A percentile compares a stretch with the other conserved stretches of the same genome.
Conservation (phyloP, 2,329 filamentous ascomycete genomes). For the Fusarium sp. region DNA sequence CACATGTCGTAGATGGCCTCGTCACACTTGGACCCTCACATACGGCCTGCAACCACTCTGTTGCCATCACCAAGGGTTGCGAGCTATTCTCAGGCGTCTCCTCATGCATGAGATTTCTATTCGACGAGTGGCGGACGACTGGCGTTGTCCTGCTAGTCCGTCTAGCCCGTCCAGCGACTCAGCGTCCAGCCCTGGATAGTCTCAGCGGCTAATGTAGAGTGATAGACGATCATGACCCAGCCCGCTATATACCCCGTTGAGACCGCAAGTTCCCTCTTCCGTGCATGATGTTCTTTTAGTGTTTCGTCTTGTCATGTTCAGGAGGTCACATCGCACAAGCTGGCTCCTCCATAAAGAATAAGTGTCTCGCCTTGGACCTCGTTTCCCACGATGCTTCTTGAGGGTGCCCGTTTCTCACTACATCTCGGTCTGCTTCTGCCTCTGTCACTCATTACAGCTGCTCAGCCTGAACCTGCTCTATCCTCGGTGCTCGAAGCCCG, state of each 20-base stretch:
- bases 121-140: slow-evolving; percentile 41
- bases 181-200: slow-evolving; percentile 56
- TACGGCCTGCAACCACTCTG: slow-evolving; percentile 48
- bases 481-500: slow-evolving; percentile 44
- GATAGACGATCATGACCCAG: slow-evolving; percentile 63
- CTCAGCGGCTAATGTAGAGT: slow-evolving; percentile 59
- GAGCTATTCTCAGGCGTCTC: slow-evolving; percentile 54
- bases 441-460: slow-evolving; percentile 49
- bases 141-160: slow-evolving; percentile 26
- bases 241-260: slow-evolving; percentile 69
- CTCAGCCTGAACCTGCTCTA: slow-evolving; percentile 51
- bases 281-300: slow-evolving; percentile 62
- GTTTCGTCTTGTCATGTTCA: slow-evolving; percentile 63
- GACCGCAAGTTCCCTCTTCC: slow-evolving; percentile 58
- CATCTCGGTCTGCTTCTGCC: slow-evolving; percentile 49
- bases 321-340: slow-evolving; percentile 58
- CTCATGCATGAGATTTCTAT: slow-evolving; percentile 57
- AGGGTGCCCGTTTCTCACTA: slow-evolving; percentile 46
- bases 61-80: slow-evolving; percentile 49
- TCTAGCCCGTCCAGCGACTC: slow-evolving; percentile 55
- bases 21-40: slow-evolving; percentile 44
- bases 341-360: slow-evolving; percentile 52
- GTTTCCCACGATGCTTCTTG: slow-evolving; percentile 58
- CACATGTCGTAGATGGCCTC: slow-evolving; percentile 50
- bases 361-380: slow-evolving; percentile 46